A percentile compares a stretch with the other conserved stretches of the same genome.
phyloP scores from a whole-genome alignment of 176 grass and related monocot genomes.

The Bromus sterilis region DNA sequence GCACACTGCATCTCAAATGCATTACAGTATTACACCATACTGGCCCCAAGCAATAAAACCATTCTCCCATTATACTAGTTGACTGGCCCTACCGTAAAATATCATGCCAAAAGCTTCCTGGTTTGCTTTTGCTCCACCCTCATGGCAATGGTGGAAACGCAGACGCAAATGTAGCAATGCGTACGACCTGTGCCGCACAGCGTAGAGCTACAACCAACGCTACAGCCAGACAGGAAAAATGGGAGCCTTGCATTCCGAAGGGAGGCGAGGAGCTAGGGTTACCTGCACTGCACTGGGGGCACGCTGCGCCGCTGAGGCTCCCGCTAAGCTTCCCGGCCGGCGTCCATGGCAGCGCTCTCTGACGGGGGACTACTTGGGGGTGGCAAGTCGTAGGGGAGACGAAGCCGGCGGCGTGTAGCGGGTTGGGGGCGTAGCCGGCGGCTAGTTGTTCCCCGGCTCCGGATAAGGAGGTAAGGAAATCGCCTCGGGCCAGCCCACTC shows the following conservation, averaged over 20 bases:
- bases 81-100: background rate
- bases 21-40: background rate
- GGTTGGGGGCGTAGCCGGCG: background rate
- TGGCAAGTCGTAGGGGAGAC: background rate
- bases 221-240: background rate
- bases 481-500: background rate
- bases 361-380: too few species aligned
- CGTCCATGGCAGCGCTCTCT: background rate
- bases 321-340: background rate
- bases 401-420: conserved; percentile 20
- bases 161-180: background rate
- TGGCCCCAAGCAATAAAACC: too few species aligned
- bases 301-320: background rate
- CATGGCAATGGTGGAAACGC: background rate
- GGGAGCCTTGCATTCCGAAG: background rate
- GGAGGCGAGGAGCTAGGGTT: conserved; percentile 25
- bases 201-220: background rate
- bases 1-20: background rate
- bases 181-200: background rate
- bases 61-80: too few species aligned
- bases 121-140: background rate
- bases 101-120: background rate
- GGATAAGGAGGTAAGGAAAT: background rate
- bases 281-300: background rate
- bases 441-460: background rate